Evolutionary conservation across 2,329 filamentous ascomycete genomes (phyloP), one percentile per base, ranked within the genome.

Genomic region (Penicillium crustosum): DNA sequence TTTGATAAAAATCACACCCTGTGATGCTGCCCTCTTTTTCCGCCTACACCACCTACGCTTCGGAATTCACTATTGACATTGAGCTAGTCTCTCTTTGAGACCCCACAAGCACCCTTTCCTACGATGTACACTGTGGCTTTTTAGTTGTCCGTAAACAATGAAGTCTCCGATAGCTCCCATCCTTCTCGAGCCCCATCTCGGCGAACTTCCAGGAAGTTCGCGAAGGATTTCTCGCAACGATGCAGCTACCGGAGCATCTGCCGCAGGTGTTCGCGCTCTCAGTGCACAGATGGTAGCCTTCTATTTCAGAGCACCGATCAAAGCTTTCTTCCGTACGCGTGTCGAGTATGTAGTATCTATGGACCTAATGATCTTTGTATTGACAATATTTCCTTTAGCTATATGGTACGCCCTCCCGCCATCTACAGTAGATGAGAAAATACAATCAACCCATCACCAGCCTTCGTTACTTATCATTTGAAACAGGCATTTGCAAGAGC

Each of bases 261-360:
- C 92, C 5, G 92, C 92, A 23, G 86, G 90, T 41, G 89, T 92
- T 62, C 89, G 93, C 47, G 93, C 92, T 29, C 75, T 96, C 61
- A 93, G 89, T 66, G 89, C 91, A 8, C 89, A 95, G 71, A 81
- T 91, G 67, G 84, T 96, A 54, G 88, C 91, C 25, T 96, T 96
- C 68, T 97, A 96, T 77, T 97, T 96, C 72, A 83, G 92, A 56
- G 91, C 91, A 0, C 93, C 93, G 0, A 89, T 92, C 53, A 96
- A 96, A 76, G 90, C 92, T 17, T 97, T 97, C 73, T 96, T 97
- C 77, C 86, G 91, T 60, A 93, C 90, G 1, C 82, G 93, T 58
- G 91, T 97, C 62, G 93, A 97, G 79, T 96, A 92, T 72, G 82
- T 81, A 59, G 53, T 54, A 42, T 49, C 42, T 41, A 41, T 38